A percentile compares a stretch with the other conserved stretches of the same genome.
Evolutionary conservation across 2,329 filamentous ascomycete genomes (phyloP).

Genomic region (Ilyonectria mors-panacis): DNA sequence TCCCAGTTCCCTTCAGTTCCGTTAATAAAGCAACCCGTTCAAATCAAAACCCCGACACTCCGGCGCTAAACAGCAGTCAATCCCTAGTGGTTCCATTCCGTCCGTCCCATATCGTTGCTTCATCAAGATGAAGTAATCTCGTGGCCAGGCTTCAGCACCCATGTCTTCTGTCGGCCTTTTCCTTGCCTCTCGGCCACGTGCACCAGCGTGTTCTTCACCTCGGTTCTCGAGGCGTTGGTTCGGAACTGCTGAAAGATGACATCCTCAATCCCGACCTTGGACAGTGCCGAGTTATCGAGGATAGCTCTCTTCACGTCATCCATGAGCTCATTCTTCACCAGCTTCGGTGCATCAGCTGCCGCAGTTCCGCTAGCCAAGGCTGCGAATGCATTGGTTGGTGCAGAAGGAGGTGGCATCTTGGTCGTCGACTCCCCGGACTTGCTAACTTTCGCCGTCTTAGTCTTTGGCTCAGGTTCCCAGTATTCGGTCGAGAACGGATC

Average conservation of each 20-base stretch:
- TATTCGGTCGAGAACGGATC: constrained; percentile 89
- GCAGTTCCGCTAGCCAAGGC: constrained; percentile 47
- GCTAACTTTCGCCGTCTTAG: constrained; percentile 38
- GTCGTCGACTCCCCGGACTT: constrained; percentile 33
- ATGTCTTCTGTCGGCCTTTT: constrained; percentile 55
- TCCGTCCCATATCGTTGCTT: constrained; percentile 23
- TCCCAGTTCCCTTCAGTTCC: not conserved
- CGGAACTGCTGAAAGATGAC: constrained; percentile 58
- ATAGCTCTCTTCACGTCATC: constrained; percentile 60
- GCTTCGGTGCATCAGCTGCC: constrained; percentile 43
- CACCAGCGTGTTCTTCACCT: constrained; percentile 61
- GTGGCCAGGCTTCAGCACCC: constrained; percentile 58
- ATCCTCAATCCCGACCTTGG: constrained; percentile 59
- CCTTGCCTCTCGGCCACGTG: constrained; percentile 58
- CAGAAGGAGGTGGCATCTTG: constrained; percentile 54
- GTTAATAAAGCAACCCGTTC: constrained; percentile 37
- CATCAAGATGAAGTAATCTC: constrained; percentile 49
- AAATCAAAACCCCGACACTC: constrained; percentile 40
- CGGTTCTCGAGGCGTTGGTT: constrained; percentile 54
- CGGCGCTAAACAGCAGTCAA: constrained; percentile 46
- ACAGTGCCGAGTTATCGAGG: constrained; percentile 56
- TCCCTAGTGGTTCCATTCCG: constrained; percentile 37
- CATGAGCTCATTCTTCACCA: constrained; percentile 58
- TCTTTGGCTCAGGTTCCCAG: constrained; percentile 71
- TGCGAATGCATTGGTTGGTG: constrained; percentile 56